Evolutionary conservation across 495 filamentous ascomycete species (phyloP), one percentile per base, ranked within the genome.

Genomic region (Hypoxylon intermedium): DNA sequence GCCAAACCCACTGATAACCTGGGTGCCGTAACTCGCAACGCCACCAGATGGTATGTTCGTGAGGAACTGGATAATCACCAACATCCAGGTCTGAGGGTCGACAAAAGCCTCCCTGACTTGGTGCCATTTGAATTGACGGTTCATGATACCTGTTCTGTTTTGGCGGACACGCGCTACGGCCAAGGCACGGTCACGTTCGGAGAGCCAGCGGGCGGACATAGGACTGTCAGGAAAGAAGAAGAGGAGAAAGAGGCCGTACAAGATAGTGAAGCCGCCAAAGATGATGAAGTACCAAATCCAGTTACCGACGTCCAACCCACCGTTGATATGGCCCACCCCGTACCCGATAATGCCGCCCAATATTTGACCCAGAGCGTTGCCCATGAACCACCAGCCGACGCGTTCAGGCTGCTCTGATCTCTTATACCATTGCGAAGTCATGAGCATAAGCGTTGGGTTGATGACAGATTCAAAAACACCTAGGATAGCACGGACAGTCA

Each of bases 101-200:
- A 74, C 37, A 1, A 86, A 67, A 0, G 82, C 78, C 52, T 87
- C 84, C 15, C 79, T 77, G 15, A 86, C 73, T 53, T 89, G 87
- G 24, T 85, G 77, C 41, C 74, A 58, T 40, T 87, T 86, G 68
- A 86, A 88, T 19, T 80, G 77, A 69, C 87, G 87, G 60, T 87
- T 87, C 50, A 85, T 83, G 36, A 88, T 82, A 1, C 86, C 86
- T 46, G 86, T 84, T 65, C 87, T 80, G 49, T 89, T 88, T 40
- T 76, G 68, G 6, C 80, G 73, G 9, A 88, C 79, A n/a, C 86
- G 74, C 33, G 83, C 80, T 40, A 89, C 69, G 1, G 80, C 81
- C 21, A 85, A 74, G 0, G 76, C 67, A 18, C 75, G 75, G 41
- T 85, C 80, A 9, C 75, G 71, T 15, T 74, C 65, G 21, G 65